Percentiles rank a stretch among this genome's conserved stretches.
phyloP scores from a whole-genome alignment of 306 rosid genomes.

The Dryas drummondii region DNA sequence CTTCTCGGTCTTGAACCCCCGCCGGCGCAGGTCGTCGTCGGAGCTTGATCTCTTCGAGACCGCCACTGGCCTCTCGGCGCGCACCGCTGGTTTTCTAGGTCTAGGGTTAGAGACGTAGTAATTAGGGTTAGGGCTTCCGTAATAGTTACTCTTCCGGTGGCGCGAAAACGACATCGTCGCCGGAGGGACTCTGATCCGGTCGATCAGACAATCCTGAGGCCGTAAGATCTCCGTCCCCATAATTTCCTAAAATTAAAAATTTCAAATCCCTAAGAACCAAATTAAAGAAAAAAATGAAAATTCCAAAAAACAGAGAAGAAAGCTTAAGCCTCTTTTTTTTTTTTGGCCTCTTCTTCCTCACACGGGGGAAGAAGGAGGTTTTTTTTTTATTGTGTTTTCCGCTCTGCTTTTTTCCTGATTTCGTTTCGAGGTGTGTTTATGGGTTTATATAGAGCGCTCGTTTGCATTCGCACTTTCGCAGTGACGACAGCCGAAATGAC shows the following conservation, averaged over 20 bases:
- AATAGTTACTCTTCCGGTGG: constrained; percentile 41
- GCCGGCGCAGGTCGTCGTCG: constrained; percentile 41
- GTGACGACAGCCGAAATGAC: neutral
- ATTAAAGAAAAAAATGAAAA: neutral
- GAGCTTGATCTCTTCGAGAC: constrained; percentile 39
- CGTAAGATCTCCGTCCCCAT: constrained; percentile 86
- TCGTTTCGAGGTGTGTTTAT: neutral
- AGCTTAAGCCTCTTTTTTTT: too few relatives aligned
- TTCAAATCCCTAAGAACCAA: neutral
- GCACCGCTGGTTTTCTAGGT: constrained; percentile 38
- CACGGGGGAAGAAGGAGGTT: constrained; percentile 21
- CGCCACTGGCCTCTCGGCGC: constrained; percentile 36
- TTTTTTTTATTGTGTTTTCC: neutral
- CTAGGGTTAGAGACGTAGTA: constrained; percentile 30
- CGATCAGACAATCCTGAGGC: constrained; percentile 67
- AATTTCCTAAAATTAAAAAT: neutral
- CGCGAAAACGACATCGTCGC: constrained; percentile 37
- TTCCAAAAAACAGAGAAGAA: neutral
- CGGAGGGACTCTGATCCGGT: constrained; percentile 43
- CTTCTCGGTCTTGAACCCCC: constrained; percentile 51
- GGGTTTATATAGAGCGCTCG: neutral
- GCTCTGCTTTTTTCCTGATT: neutral
- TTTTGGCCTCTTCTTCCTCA: constrained; percentile 22
- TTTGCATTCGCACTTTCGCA: too few relatives aligned
- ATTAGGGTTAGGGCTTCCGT: constrained; percentile 23